Evolutionary conservation across 371 early-diverging fungal species (phyloP).

Genomic region (Conidiobolus incongruus): DNA sequence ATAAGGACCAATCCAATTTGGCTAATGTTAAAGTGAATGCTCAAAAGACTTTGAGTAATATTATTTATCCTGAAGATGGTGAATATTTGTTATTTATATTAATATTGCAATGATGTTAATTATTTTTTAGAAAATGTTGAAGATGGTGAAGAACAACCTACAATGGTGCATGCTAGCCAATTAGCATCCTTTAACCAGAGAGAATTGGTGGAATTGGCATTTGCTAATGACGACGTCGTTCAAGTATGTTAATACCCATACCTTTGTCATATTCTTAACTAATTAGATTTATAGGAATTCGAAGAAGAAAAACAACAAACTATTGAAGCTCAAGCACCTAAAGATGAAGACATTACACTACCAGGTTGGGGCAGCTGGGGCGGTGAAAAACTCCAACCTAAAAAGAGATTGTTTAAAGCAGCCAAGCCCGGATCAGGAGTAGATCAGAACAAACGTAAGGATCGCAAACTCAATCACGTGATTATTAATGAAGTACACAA

Average conservation of each 20-base stretch:
- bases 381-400: conserved; percentile 31
- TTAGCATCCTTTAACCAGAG: conserved; percentile 59
- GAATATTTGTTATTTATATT: too few species aligned
- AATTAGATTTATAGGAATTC: conserved; percentile 33
- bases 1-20: too few species aligned
- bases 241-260: conserved; percentile 7
- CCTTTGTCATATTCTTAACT: not conserved
- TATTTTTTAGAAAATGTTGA: too few species aligned
- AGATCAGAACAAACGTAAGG: conserved; percentile 40
- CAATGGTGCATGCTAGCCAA: too few species aligned
- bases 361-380: conserved; percentile 91
- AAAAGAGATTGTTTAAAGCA: conserved; percentile 29
- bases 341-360: conserved; percentile 56
- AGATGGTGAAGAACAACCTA: too few species aligned
- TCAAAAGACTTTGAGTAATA: too few species aligned
- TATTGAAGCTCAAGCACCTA: conserved; percentile 44
- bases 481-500: conserved; percentile 73
- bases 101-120: too few species aligned
- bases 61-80: too few species aligned
- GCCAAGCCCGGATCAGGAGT: conserved; percentile 29
- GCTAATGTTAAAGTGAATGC: too few species aligned
- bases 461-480: conserved; percentile 58
- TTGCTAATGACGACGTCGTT: conserved; percentile 77
- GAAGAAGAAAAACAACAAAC: conserved; percentile 52
- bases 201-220: conserved; percentile 78